These are phyloP conservation scores for Tilletia setariae DNA, from an alignment of 1,284 basidiomycete species.

Conservation along the genomic window DNA sequence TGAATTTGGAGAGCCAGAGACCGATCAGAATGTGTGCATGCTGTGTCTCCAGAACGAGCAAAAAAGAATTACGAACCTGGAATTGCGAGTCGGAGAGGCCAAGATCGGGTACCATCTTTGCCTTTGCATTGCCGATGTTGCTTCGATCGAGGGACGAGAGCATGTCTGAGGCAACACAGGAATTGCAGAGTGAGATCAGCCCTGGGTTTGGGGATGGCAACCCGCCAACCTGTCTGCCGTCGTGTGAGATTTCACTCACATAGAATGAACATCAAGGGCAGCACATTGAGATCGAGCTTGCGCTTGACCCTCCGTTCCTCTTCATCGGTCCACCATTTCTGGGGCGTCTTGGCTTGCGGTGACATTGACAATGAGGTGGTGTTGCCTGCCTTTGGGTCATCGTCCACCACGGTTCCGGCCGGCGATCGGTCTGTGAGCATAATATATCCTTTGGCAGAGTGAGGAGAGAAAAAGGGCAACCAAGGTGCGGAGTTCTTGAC, in stretches of 20 bases:
- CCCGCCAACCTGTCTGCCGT: too few relatives aligned
- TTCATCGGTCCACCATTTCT: conserved; percentile 39
- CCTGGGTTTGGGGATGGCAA: too few relatives aligned
- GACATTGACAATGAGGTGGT: neutral
- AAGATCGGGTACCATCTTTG: conserved; percentile 39
- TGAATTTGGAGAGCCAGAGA: conserved; percentile 16
- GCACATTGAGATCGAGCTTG: conserved; percentile 36
- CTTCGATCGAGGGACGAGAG: conserved; percentile 29
- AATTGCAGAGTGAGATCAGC: neutral
- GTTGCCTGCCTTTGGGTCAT: too few relatives aligned
- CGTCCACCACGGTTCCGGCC: too few relatives aligned
- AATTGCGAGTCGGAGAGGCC: conserved; percentile 35
- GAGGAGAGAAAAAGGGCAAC: too few relatives aligned
- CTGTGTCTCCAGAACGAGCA: neutral
- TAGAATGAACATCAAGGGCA: conserved; percentile 19
- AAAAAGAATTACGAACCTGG: neutral
- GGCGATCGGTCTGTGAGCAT: too few relatives aligned
- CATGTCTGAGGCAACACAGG: conserved; percentile 19
- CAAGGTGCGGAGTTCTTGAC: neutral
- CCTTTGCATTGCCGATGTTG: conserved; percentile 45
- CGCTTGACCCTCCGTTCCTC: conserved; percentile 32
- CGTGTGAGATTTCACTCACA: too few relatives aligned
- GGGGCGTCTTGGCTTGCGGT: neutral
- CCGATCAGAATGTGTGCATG: neutral
- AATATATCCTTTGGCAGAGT: too few relatives aligned